Evolutionary conservation across 768 basidiomycete species (phyloP).

Genomic region (Leccinum fibrillosum): DNA sequence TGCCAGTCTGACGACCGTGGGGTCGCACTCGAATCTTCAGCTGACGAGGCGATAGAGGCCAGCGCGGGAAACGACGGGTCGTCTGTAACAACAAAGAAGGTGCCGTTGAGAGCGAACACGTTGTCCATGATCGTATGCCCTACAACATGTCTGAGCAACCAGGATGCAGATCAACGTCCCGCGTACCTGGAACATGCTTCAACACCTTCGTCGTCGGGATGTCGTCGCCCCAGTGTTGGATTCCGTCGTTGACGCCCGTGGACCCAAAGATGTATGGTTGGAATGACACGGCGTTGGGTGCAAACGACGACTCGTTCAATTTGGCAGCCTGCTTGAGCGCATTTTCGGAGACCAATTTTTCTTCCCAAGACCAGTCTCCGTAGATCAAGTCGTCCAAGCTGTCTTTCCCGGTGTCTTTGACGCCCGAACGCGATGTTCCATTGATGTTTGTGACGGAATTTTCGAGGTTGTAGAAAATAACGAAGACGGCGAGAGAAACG

Average conservation of each 20-base stretch:
- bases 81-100: conserved; percentile 74
- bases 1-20: conserved; percentile 56
- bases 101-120: conserved; percentile 68
- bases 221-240: conserved; percentile 52
- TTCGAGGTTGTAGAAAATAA: conserved; percentile 75
- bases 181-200: conserved; percentile 63
- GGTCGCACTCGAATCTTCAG: conserved; percentile 33
- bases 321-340: conserved; percentile 42
- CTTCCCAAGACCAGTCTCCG: conserved; percentile 69
- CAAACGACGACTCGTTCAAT: not conserved
- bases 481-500: conserved; percentile 60
- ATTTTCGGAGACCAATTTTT: conserved; percentile 55
- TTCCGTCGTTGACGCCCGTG: conserved; percentile 47
- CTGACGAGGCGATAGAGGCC: conserved; percentile 44
- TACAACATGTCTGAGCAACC: conserved; percentile 27
- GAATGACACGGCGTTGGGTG: conserved; percentile 27
- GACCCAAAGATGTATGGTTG: conserved; percentile 20
- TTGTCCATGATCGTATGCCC: conserved; percentile 86
- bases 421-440: conserved; percentile 25
- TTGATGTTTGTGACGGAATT: conserved; percentile 42
- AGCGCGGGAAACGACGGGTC: conserved; percentile 58
- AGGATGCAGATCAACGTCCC: not conserved
- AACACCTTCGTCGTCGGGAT: conserved; percentile 55
- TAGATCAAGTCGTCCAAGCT: conserved; percentile 60
- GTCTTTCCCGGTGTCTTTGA: conserved; percentile 36